Evolutionary conservation across 2,329 filamentous ascomycete species (phyloP), one percentile per base, ranked within the genome.

Genomic region (Epichloe festucae): DNA sequence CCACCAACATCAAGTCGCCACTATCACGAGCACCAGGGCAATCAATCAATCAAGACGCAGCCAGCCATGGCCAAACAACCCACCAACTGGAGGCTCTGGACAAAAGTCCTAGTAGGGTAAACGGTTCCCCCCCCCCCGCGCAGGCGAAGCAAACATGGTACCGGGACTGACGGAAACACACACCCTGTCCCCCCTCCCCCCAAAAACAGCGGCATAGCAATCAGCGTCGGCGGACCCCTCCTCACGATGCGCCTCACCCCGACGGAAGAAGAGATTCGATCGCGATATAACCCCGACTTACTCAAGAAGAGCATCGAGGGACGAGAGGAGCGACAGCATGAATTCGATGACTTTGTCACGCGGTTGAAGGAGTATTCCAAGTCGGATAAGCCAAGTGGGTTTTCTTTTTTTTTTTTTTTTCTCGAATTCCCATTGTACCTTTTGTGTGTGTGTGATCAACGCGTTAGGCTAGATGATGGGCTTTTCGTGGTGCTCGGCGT

Each of bases 271-370:
- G 89, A 97, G 71, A 77, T 98, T 42, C 89, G 94, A 74, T 76
- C 88, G 72, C 82, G 78, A 68, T 97, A 97, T 73, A 97, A 91
- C 67, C 91, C 91, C 0, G 93, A 97, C 36, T 78, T 98, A n/a
- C 87, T 93, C 65, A 87, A 87, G 67, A 81, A 86, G 63, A 89
- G 87, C 55, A 72, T 95, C n/a, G 89, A 90, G 67, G 79, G 83
- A 53, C 79, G 89, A 17, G 76, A 84, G 53, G 81, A 85, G 65
- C 79, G 79, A 54, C 81, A 93, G 63, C 78, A 90, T 67, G 89
- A 96, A 53, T 95, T 95, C 60, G 87, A 96, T 63, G 79, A 89
- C 52, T 97, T 95, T 63, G 86, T 96, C 31, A 77, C 64, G 47
- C 82, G 84, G 60, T 69, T 98, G 64, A 96, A 95, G 75, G 81